A percentile compares a stretch with the other conserved stretches of the same genome.
Evolutionary conservation across 192 early-diverging fungal species (phyloP).

Genomic region (Backusella liffmaniae): DNA sequence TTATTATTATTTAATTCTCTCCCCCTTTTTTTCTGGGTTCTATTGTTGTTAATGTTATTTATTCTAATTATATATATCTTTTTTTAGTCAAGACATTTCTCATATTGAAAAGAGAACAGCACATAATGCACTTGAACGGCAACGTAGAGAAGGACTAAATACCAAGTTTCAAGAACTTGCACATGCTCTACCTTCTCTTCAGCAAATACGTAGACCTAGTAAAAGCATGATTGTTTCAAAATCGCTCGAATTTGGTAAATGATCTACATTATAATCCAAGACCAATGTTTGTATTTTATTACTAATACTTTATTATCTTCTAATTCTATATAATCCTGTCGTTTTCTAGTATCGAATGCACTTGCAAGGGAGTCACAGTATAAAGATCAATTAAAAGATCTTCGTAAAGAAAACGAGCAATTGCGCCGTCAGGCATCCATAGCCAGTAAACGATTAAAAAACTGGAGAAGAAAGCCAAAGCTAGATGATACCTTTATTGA

Average conservation of each 20-base stretch:
- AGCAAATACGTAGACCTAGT: conserved; percentile 70
- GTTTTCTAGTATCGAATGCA: conserved; percentile 12
- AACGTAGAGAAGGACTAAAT: conserved; percentile 78
- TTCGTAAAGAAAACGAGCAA: conserved; percentile 18
- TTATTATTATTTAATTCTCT: neutral
- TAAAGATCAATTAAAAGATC: neutral
- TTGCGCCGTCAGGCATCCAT: conserved; percentile 6
- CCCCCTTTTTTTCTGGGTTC: neutral
- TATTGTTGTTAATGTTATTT: neutral
- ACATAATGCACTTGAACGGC: conserved; percentile 82
- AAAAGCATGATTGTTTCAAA: conserved; percentile 80
- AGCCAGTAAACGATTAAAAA: neutral
- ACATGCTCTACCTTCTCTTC: conserved; percentile 67
- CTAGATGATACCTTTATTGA: neutral
- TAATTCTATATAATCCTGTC: no score
- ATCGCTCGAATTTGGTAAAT: conserved; percentile 71
- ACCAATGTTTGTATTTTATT: neutral
- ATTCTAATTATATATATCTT: neutral
- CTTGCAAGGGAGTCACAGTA: conserved; percentile 12
- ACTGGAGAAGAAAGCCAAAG: neutral
- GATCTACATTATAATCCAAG: conserved; percentile 3
- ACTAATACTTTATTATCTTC: neutral
- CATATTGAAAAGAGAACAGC: conserved; percentile 64
- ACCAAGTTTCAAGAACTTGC: conserved; percentile 80
- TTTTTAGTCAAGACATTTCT: conserved; percentile 4